A percentile compares a stretch with the other conserved stretches of the same genome.
Conservation (phyloP, 1,284 basidiomycete genomes). For the Coriolopsis trogii region DNA sequence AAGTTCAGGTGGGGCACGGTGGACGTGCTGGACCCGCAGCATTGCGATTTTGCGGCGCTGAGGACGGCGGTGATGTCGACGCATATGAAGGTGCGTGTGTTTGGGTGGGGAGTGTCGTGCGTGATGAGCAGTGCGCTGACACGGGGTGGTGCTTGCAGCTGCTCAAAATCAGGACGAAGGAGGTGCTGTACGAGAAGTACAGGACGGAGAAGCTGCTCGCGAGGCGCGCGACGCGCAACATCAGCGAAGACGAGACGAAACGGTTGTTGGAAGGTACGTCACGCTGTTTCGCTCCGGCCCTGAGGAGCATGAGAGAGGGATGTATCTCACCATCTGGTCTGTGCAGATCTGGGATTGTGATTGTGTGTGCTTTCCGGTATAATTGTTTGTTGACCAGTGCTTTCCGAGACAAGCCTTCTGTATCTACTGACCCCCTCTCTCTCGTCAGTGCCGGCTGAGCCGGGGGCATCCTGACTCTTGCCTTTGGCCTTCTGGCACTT, state of each 20-base stretch:
- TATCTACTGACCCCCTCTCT: conserved; percentile 10
- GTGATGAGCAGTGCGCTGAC: conserved; percentile 10
- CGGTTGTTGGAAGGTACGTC: conserved; percentile 68
- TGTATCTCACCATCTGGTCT: no score
- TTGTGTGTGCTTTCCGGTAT: no score
- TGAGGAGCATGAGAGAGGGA: no score
- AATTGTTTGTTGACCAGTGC: no score
- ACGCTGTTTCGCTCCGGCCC: not conserved
- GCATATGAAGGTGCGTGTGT: conserved; percentile 68
- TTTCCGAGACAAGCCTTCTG: no score
- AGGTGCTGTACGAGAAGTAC: conserved; percentile 83
- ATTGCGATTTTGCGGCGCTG: conserved; percentile 83
- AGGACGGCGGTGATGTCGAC: conserved; percentile 78
- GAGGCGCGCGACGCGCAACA: conserved; percentile 74
- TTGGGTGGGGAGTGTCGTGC: not conserved
- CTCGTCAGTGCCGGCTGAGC: not conserved
- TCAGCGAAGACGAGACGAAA: conserved; percentile 71
- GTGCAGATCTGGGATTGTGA: conserved; percentile 58
- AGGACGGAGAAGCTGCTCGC: conserved; percentile 84
- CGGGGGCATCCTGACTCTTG: not conserved
- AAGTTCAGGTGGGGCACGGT: conserved; percentile 83
- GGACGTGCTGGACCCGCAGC: conserved; percentile 79
- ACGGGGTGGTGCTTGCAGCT: no score
- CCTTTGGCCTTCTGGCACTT: not conserved
- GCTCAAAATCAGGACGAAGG: conserved; percentile 76